Evolutionary conservation across 768 basidiomycete species (phyloP).

Genomic region (Tylopilus rubrobrunneus): DNA sequence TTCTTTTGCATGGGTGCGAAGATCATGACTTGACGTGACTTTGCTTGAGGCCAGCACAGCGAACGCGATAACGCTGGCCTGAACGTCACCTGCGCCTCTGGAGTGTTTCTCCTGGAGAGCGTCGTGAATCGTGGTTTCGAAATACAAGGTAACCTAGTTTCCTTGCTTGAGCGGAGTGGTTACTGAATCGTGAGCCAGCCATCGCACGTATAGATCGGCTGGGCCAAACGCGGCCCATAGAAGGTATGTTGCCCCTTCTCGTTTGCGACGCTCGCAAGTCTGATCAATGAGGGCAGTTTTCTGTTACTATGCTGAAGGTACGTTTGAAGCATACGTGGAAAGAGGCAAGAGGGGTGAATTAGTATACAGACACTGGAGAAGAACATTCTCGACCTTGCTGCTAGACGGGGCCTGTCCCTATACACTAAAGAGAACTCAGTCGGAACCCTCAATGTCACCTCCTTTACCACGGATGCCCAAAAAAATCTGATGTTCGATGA

Average conservation of each 20-base stretch:
- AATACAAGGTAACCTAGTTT: conserved; percentile 57
- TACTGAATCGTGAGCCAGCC: conserved; percentile 40
- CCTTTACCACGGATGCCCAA: conserved; percentile 53
- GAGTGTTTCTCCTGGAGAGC: conserved; percentile 78
- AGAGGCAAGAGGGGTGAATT: neutral
- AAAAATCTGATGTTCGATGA: too few species aligned
- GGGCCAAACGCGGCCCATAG: conserved; percentile 72
- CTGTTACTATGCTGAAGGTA: conserved; percentile 79
- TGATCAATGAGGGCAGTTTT: conserved; percentile 44
- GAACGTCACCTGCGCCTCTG: conserved; percentile 75
- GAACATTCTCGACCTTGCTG: conserved; percentile 79
- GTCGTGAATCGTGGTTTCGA: conserved; percentile 88
- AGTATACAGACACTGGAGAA: conserved; percentile 67
- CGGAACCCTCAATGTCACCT: conserved; percentile 61
- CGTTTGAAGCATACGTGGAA: neutral
- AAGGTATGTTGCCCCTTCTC: conserved; percentile 45
- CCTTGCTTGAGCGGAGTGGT: neutral
- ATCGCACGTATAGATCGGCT: conserved; percentile 89
- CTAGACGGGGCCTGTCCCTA: conserved; percentile 69
- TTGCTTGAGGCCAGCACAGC: conserved; percentile 32
- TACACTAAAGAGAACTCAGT: conserved; percentile 72
- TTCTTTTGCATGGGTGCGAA: conserved; percentile 76
- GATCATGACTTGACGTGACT: neutral
- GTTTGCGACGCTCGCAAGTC: neutral
- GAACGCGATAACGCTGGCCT: conserved; percentile 85